These are phyloP conservation scores for Phaseolus lunatus DNA, from an alignment of 306 rosid species.

Conservation along the genomic window DNA sequence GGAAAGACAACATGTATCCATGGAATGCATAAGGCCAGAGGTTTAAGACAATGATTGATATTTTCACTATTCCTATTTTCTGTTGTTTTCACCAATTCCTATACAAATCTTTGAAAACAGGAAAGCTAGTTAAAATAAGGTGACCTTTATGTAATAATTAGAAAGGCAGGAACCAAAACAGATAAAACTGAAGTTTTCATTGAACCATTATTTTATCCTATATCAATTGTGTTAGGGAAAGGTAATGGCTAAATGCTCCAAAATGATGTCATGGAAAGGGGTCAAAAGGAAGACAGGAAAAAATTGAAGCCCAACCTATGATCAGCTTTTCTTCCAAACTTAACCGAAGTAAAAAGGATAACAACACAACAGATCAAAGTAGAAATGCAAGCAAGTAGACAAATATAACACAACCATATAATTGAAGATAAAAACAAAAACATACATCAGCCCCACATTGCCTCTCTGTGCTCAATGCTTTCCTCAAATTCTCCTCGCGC, in stretches of 20 bases:
- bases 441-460: conserved; percentile 76
- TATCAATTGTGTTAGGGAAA: not conserved
- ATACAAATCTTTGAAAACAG: not conserved
- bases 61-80: not conserved
- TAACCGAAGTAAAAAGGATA: conserved; percentile 25
- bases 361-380: not conserved
- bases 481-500: conserved; percentile 77
- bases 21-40: not conserved
- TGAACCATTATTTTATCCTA: not conserved
- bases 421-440: conserved; percentile 32
- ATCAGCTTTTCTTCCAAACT: conserved; percentile 12
- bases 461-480: conserved; percentile 69
- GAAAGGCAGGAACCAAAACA: not conserved
- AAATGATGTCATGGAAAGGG: conserved; percentile 6
- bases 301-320: conserved; percentile 21
- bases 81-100: not conserved
- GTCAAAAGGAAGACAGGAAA: not conserved
- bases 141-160: not conserved
- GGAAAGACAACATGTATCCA: conserved; percentile 3
- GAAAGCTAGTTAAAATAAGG: not conserved
- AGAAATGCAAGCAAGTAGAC: conserved; percentile 17
- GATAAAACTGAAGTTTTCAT: not conserved
- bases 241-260: not conserved
- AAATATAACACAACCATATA: conserved; percentile 18
- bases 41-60: not conserved